Base-by-base conservation (phyloP, 2,329 filamentous ascomycete genomes). In the Penicillium rolfsii region DNA sequence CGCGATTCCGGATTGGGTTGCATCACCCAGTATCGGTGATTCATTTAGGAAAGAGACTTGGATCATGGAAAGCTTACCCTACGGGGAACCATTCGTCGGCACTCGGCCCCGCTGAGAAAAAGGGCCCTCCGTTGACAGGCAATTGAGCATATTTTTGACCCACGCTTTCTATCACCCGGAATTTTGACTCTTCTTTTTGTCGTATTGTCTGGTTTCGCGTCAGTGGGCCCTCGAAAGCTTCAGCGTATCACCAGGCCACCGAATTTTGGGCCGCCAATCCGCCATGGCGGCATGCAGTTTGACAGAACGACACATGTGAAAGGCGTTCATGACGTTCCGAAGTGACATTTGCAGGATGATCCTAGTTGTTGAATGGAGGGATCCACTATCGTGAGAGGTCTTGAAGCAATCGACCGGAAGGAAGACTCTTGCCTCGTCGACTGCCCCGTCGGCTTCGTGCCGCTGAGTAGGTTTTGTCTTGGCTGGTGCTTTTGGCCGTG, bases 11-110 rank as follows among this genome's bases (percentile, higher is more conserved):
- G 61, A 63, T 67, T 64, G 59, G 64, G 66, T 70, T 70, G 67
- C 67, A 67, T 70, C 60, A 65, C 61, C 66, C 65, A 54, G 61
- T 52, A 70, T 65, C 64, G 58, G 52, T 61, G 57, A 59, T 62
- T 57, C 54, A 28, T 61, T 63, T 63, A 56, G 63, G 66, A 64
- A 65, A 63, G 62, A 64, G 61, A 61, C 63, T 61, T 61, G 35
- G 24, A 38, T 46, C 49, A 14, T 46, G 46, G 38, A 62, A 66
- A 63, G 65, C 57, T 62, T 63, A 66, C 61, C 35, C 54, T 24
- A 33, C 38, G 16, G 24, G n/a, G 19, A 53, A 26, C 28, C 22
- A 6, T 19, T 22, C 33, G n/a, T 26, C 50, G 41, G 54, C 52
- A 33, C 50, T 50, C 22, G 33, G 43, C 45, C 52, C 41, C 57